These are phyloP conservation scores for Cucurbita pepo DNA, from an alignment of 306 rosid species.

Conservation along the genomic window DNA sequence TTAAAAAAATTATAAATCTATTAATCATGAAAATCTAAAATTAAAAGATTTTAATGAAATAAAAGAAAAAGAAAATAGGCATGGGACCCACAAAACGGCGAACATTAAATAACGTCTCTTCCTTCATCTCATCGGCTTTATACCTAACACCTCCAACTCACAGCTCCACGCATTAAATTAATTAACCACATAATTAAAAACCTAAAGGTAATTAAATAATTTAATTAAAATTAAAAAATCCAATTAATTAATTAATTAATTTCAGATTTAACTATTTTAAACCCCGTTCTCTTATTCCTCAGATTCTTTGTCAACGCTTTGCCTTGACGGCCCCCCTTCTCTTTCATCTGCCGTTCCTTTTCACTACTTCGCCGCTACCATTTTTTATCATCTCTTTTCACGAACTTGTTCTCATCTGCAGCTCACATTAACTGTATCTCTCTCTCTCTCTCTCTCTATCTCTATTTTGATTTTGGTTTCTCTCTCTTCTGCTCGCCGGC, in stretches of 20 bases:
- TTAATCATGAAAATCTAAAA: no score
- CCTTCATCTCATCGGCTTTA: background rate
- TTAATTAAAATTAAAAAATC: background rate
- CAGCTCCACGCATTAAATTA: background rate
- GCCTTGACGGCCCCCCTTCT: background rate
- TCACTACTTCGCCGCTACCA: slow-evolving; percentile 2
- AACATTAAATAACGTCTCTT: background rate
- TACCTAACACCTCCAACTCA: background rate
- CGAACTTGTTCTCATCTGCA: background rate
- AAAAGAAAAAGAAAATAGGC: background rate
- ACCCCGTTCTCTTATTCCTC: background rate
- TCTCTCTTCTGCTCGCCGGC: slow-evolving; percentile 5
- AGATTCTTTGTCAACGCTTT: background rate
- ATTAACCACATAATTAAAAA: background rate
- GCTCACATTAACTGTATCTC: background rate
- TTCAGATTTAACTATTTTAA: background rate
- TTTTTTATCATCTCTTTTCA: background rate
- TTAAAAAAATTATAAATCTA: no score
- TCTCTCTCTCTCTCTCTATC: background rate
- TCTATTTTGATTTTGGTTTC: background rate
- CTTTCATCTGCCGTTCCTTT: slow-evolving; percentile 4
- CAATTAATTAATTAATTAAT: background rate
- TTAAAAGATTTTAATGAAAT: no score
- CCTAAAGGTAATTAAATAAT: background rate
- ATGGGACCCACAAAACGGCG: background rate